Percentiles rank a stretch among this genome's conserved stretches.
Conservation (phyloP, 306 rosid species). For the Vigna hirtella region DNA sequence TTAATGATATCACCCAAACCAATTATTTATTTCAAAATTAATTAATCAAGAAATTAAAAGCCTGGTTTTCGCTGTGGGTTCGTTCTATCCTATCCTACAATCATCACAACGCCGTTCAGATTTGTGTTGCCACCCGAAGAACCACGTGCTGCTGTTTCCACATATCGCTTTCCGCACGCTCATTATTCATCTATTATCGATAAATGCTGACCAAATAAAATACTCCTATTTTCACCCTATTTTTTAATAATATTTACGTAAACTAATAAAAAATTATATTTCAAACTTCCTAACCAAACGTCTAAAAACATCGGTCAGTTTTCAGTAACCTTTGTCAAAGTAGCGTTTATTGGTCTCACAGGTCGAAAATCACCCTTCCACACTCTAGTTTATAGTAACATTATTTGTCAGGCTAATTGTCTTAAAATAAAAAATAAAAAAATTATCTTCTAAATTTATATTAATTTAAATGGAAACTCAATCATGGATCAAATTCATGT, state of each 20-base stretch:
- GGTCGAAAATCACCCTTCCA: background rate
- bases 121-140: background rate
- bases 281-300: too few relatives aligned
- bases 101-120: background rate
- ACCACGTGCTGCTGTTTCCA: constrained; percentile 43
- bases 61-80: background rate
- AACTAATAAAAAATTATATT: too few relatives aligned
- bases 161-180: background rate
- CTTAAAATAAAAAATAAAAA: too few relatives aligned
- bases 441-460: too few relatives aligned
- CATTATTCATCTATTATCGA: background rate
- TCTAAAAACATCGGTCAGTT: too few relatives aligned
- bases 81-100: constrained; percentile 15
- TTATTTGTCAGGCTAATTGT: background rate
- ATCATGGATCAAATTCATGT: too few relatives aligned
- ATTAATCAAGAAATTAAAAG: background rate
- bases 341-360: background rate
- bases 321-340: background rate
- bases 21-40: too few relatives aligned
- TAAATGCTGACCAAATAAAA: too few relatives aligned
- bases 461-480: too few relatives aligned
- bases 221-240: too few relatives aligned
- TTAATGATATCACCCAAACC: background rate
- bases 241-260: too few relatives aligned
- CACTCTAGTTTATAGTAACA: too few relatives aligned